A percentile compares a stretch with the other conserved stretches of the same genome.
phyloP scores from a whole-genome alignment of 768 basidiomycete species.

The Psilocybe azurescens region DNA sequence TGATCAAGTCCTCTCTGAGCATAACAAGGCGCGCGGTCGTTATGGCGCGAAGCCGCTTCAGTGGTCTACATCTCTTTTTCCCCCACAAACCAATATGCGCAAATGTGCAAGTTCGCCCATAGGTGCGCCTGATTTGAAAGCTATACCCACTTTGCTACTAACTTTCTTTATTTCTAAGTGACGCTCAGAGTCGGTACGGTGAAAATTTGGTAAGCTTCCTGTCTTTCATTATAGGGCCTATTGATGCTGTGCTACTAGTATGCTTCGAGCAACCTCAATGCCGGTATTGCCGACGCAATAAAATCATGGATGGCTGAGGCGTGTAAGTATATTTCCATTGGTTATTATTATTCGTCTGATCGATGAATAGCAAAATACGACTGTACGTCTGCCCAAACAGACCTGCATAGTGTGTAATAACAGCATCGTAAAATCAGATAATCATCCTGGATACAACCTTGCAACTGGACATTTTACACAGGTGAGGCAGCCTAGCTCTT shows the following conservation, averaged over 20 bases:
- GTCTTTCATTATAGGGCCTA: neutral
- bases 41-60: slow-evolving; percentile 27
- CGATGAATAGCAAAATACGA: slow-evolving; percentile 25
- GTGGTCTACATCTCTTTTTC: slow-evolving; percentile 24
- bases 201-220: slow-evolving; percentile 27
- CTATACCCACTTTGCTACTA: no score
- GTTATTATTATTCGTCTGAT: neutral
- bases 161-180: neutral
- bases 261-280: slow-evolving; percentile 18
- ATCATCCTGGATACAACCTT: slow-evolving; percentile 26
- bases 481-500: slow-evolving; percentile 5
- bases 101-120: slow-evolving; percentile 28
- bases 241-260: slow-evolving; percentile 14
- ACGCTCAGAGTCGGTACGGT: slow-evolving; percentile 23
- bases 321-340: slow-evolving; percentile 17
- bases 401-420: no score
- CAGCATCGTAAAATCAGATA: slow-evolving; percentile 17
- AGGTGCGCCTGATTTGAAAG: slow-evolving; percentile 16
- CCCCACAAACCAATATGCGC: slow-evolving; percentile 22
- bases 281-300: slow-evolving; percentile 17
- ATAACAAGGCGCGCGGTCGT: slow-evolving; percentile 24
- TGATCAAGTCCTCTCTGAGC: slow-evolving; percentile 19
- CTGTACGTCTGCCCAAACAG: slow-evolving; percentile 11
- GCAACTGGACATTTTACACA: slow-evolving; percentile 35
- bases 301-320: slow-evolving; percentile 29